A percentile compares a stretch with the other conserved stretches of the same genome.
Evolutionary conservation across 176 grass and related monocot genomes (phyloP).

Genomic region (Eleusine coracana): DNA sequence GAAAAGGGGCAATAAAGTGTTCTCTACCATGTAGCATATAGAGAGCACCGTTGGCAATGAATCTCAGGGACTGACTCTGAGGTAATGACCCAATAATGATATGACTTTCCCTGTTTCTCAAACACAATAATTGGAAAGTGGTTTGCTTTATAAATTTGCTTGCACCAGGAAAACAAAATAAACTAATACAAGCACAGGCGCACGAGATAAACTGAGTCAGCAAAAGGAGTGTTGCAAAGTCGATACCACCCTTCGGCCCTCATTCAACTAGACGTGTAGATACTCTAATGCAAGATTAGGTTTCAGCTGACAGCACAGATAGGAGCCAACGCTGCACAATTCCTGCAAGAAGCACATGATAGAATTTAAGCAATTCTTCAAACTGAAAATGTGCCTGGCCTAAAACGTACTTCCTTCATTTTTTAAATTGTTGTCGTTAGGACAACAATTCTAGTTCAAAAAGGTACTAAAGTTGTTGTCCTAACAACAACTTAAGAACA

Average conservation of each 20-base stretch:
- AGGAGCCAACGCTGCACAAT: neutral
- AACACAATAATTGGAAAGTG: neutral
- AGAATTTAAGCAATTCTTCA: neutral
- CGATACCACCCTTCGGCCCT: neutral
- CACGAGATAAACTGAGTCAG: neutral
- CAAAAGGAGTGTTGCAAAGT: neutral
- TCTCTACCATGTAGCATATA: too few relatives aligned
- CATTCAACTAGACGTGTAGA: slow-evolving; percentile 3
- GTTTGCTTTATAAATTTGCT: slow-evolving; percentile 28
- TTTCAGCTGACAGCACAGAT: slow-evolving; percentile 10
- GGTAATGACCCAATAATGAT: neutral
- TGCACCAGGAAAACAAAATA: neutral
- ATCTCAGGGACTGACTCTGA: too few relatives aligned
- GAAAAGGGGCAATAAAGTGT: too few relatives aligned
- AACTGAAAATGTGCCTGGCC: neutral
- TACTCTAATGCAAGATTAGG: neutral
- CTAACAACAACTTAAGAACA: too few relatives aligned
- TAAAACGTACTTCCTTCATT: neutral
- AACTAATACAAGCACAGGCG: neutral
- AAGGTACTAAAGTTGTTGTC: too few relatives aligned
- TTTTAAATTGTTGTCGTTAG: too few relatives aligned
- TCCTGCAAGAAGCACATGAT: neutral
- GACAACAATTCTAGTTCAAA: too few relatives aligned
- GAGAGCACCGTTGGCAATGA: too few relatives aligned
- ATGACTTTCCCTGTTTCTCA: neutral